These are phyloP conservation scores for Persicaria maculosa DNA, from an alignment of 148 eudicot genomes.

Conservation along the genomic window DNA sequence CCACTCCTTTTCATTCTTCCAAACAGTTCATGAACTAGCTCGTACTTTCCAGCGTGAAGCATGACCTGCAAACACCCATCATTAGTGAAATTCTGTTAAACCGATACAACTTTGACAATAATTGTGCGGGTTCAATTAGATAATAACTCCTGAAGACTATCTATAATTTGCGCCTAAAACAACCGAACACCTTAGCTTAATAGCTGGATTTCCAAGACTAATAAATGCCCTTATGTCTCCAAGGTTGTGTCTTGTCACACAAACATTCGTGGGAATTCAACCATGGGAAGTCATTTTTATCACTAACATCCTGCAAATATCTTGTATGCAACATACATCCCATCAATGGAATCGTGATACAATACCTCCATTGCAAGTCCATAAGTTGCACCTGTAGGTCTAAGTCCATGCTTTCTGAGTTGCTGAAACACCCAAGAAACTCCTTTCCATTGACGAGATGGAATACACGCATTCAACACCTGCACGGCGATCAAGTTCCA, in stretches of 20 bases:
- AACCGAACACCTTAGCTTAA: not conserved
- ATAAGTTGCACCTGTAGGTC: constrained; percentile 77
- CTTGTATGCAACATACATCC: not conserved
- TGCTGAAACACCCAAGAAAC: constrained; percentile 93
- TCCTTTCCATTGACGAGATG: constrained; percentile 81
- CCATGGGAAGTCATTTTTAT: not conserved
- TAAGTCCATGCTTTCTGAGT: constrained; percentile 60
- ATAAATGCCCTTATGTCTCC: not conserved
- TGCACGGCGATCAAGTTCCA: constrained; percentile 15
- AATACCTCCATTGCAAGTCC: constrained; percentile 99
- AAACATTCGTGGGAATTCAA: not conserved
- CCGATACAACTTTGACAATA: not conserved
- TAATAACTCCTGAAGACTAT: not conserved
- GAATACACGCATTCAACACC: constrained; percentile 90
- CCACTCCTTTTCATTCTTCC: constrained; percentile 69
- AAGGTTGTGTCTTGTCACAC: not conserved
- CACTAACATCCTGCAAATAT: not conserved
- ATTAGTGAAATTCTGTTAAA: constrained; percentile 10
- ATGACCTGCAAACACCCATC: constrained; percentile 48
- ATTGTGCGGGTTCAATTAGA: not conserved
- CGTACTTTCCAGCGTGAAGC: constrained; percentile 71
- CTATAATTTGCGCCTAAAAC: not conserved
- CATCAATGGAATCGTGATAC: not conserved
- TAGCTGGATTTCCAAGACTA: not conserved
- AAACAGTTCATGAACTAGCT: constrained; percentile 66